Evolutionary conservation across 1,284 basidiomycete genomes (phyloP).

Genomic region (Puccinia hordei): DNA sequence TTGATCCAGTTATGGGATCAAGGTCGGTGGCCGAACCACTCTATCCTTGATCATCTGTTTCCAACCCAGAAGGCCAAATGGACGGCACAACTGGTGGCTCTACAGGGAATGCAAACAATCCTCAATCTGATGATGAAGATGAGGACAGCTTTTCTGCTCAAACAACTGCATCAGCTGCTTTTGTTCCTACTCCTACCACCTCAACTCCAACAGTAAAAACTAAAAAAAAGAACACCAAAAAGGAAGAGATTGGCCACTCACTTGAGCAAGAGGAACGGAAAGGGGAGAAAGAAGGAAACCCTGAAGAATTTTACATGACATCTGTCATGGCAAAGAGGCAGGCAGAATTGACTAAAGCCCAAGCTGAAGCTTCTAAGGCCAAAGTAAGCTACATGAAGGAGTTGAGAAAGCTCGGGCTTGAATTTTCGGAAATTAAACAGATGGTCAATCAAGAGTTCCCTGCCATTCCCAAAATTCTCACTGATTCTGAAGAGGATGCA

Average conservation of each 20-base stretch:
- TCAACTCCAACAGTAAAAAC: neutral
- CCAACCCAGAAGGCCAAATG: neutral
- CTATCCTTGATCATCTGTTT: neutral
- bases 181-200: neutral
- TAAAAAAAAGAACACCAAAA: slow-evolving; percentile 13
- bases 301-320: slow-evolving; percentile 8
- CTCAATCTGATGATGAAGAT: neutral
- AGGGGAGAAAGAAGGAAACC: slow-evolving; percentile 4
- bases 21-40: slow-evolving; percentile 12
- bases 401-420: neutral
- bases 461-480: too few relatives aligned
- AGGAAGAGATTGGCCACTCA: neutral
- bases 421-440: neutral
- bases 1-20: slow-evolving; percentile 17
- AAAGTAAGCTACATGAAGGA: slow-evolving; percentile 17
- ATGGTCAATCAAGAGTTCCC: neutral
- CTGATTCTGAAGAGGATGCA: too few relatives aligned
- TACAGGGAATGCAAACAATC: neutral
- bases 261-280: neutral
- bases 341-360: neutral
- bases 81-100: neutral
- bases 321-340: neutral
- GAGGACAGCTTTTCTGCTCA: neutral
- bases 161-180: too few relatives aligned
- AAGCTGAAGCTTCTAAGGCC: neutral